Percentiles rank a stretch among this genome's conserved stretches.
Evolutionary conservation across 2,329 filamentous ascomycete species (phyloP).

Genomic region (Paracorniculantispora psalliotae): DNA sequence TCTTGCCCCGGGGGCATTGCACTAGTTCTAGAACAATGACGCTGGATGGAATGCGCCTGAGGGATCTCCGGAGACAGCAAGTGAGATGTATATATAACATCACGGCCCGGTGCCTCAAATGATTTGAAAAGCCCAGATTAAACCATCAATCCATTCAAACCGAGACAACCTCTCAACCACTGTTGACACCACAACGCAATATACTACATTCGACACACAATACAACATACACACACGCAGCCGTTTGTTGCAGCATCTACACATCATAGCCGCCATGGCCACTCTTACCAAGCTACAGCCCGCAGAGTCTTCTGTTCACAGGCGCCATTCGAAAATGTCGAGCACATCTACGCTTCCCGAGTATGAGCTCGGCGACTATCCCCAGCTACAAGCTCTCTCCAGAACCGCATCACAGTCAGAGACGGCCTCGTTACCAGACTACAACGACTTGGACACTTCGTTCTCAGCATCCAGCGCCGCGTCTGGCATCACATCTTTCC

Average conservation of each 20-base stretch:
- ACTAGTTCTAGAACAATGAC: conserved; percentile 5
- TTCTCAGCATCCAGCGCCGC: neutral
- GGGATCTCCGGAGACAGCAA: neutral
- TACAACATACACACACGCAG: neutral
- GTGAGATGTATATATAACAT: neutral
- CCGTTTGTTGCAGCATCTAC: neutral
- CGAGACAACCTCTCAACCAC: too few relatives aligned
- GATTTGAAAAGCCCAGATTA: neutral
- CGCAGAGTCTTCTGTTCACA: neutral
- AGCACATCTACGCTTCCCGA: conserved; percentile 23
- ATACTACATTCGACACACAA: neutral
- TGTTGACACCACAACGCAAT: neutral
- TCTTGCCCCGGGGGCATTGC: neutral
- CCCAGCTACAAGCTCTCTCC: conserved; percentile 23
- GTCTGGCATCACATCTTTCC: conserved; percentile 28
- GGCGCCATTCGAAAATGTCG: neutral
- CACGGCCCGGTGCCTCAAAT: neutral
- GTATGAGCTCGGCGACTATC: conserved; percentile 20
- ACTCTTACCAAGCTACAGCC: conserved; percentile 4
- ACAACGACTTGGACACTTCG: conserved; percentile 9
- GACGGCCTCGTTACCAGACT: conserved; percentile 19
- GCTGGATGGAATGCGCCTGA: neutral
- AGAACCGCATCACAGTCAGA: conserved; percentile 22
- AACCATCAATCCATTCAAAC: neutral
- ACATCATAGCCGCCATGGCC: conserved; percentile 16